These are phyloP conservation scores for Trichoderma parareesei DNA, from an alignment of 495 filamentous ascomycete genomes.

Conservation along the genomic window DNA sequence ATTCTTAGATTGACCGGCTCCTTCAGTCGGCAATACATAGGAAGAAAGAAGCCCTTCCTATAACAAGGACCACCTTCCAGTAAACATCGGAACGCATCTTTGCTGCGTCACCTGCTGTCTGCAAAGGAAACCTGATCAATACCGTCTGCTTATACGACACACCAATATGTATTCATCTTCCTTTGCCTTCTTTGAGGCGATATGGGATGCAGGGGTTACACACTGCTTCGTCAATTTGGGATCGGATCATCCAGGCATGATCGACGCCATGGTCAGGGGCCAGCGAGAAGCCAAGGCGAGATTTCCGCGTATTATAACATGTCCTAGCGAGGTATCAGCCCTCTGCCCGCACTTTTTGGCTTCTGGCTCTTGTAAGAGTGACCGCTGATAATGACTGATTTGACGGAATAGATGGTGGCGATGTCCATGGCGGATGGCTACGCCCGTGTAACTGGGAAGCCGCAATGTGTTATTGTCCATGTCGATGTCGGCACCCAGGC, in stretches of 20 bases:
- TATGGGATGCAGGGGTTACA: slow-evolving; percentile 85
- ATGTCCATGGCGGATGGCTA: slow-evolving; percentile 96
- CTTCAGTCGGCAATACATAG: no score
- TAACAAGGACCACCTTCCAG: no score
- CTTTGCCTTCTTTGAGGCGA: slow-evolving; percentile 86
- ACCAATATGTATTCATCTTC: slow-evolving; percentile 39
- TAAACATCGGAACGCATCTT: not conserved
- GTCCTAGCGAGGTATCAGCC: slow-evolving; percentile 68
- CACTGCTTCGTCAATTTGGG: slow-evolving; percentile 96
- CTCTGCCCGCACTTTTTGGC: not conserved
- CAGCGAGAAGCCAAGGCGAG: slow-evolving; percentile 50
- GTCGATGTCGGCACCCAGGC: slow-evolving; percentile 96
- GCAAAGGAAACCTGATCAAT: not conserved
- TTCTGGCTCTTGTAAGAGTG: not conserved
- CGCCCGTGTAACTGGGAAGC: slow-evolving; percentile 74
- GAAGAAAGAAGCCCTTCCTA: no score
- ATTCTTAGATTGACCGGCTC: no score
- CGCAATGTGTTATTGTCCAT: slow-evolving; percentile 90
- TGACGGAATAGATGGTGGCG: slow-evolving; percentile 71
- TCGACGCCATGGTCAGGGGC: slow-evolving; percentile 91
- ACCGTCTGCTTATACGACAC: not conserved
- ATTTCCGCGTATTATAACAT: slow-evolving; percentile 87
- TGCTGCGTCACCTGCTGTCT: not conserved
- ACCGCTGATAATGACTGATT: not conserved
- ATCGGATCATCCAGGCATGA: slow-evolving; percentile 82